Base-by-base conservation (phyloP, 78 protist genomes). In the Cavenderia fasciculata region DNA sequence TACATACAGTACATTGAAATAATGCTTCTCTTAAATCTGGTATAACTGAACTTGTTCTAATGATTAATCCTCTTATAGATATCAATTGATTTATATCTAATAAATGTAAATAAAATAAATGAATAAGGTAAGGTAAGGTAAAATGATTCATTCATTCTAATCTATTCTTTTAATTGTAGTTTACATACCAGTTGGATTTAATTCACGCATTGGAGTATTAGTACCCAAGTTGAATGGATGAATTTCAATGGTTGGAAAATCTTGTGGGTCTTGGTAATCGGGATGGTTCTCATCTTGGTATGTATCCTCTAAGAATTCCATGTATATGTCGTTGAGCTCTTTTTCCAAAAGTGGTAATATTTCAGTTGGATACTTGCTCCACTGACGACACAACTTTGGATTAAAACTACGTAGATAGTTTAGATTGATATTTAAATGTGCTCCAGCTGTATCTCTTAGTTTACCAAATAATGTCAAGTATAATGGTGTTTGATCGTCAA, bases 41-140 rank as follows among this genome's bases (percentile, higher is more conserved):
- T 25, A 97, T 74, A 61, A 97, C 33, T 14, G 88, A 3, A 38
- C 92, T 52, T 3, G 72, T 41, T 12, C 99, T 84, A 56, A 95
- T 96, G 56, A 98, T 96, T 95, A 98, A 96, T 18, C 99, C 99
- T 27, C 84, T 31, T 77, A 98, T 62, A 0, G 96, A 34, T 34
- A 98, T 95, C 46, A 98, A 92, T 46, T 74, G 68, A 74, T 98
- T 97, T 47, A 98, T 88, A 85, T 97, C 98, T 75, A 52, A 38
- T n/a, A 71, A 33, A 3, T 34, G 41, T 14, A 31, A 23, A 25
- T 1, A 10, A 6, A 38, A 18, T 59, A 27, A 34, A 43, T 49
- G 7, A 66, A 59, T 43, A 44, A 23, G 19, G n/a, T 25, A 11
- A 10, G 65, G 33, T 34, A 31, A 14, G 2, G 23, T 65, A 38